Conservation (phyloP, 805 yeast genomes). For the Metschnikowia aberdeeniae region DNA sequence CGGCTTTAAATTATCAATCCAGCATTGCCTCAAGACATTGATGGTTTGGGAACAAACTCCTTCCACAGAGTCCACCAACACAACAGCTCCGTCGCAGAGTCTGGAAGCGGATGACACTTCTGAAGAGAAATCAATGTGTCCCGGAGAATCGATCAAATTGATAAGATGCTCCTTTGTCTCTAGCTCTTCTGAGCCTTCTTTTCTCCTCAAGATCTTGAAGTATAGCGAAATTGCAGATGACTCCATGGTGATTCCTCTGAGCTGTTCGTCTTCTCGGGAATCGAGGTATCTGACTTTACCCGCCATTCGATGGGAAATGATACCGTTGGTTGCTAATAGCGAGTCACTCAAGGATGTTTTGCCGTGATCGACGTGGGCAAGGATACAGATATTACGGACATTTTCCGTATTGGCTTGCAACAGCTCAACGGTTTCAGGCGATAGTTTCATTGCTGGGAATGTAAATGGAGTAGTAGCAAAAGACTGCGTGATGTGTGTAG, state of each 20-base stretch:
- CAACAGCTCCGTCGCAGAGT: slow-evolving; percentile 94
- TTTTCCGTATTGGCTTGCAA: slow-evolving; percentile 66
- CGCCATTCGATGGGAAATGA: slow-evolving; percentile 90
- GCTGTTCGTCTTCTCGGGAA: slow-evolving; percentile 92
- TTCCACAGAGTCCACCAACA: slow-evolving; percentile 93
- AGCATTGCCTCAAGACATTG: slow-evolving; percentile 89
- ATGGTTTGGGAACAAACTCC: slow-evolving; percentile 98
- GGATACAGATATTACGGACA: slow-evolving; percentile 86
- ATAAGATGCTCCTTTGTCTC: slow-evolving; percentile 73
- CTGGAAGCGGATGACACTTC: slow-evolving; percentile 96
- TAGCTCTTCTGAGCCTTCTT: slow-evolving; percentile 28
- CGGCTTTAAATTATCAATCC: slow-evolving; percentile 90
- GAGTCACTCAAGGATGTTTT: slow-evolving; percentile 94
- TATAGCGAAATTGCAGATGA: slow-evolving; percentile 92
- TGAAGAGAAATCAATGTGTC: slow-evolving; percentile 96
- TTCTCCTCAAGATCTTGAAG: slow-evolving; percentile 58
- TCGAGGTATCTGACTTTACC: slow-evolving; percentile 93
- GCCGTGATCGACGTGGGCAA: slow-evolving; percentile 99
- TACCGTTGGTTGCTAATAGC: slow-evolving; percentile 89
- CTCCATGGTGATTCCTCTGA: slow-evolving; percentile 97
- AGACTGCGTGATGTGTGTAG: neutral
- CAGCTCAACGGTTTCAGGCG: slow-evolving; percentile 58
- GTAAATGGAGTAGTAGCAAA: neutral
- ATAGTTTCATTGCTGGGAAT: slow-evolving; percentile 44
- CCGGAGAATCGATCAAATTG: slow-evolving; percentile 95